Evolutionary conservation across 352 stramenopile species (phyloP).

Genomic region (Discostella stelligera): DNA sequence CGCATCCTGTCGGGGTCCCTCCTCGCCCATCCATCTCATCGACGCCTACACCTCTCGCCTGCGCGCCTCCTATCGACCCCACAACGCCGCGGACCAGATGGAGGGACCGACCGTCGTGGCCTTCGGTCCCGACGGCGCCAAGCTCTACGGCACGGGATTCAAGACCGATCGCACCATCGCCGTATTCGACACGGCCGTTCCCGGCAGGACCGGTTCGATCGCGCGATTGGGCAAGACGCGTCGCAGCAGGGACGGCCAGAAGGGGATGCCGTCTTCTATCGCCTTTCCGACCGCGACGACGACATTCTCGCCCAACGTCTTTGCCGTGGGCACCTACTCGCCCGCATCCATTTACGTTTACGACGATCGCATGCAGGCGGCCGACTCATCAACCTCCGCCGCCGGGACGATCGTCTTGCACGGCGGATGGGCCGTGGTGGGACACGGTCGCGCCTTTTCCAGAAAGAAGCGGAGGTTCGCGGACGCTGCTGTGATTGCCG

Average conservation of each 20-base stretch:
- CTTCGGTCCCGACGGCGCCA: conserved; percentile 54
- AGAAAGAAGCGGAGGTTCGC: conserved; percentile 58
- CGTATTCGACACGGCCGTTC: conserved; percentile 65
- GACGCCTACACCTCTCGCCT: conserved; percentile 72
- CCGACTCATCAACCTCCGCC: not conserved
- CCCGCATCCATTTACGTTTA: conserved; percentile 80
- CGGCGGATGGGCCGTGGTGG: conserved; percentile 47
- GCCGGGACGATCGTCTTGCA: conserved; percentile 44
- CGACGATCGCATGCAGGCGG: conserved; percentile 52
- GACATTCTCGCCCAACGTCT: conserved; percentile 41
- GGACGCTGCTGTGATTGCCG: not conserved
- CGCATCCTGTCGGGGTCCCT: conserved; percentile 22
- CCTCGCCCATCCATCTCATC: conserved; percentile 67
- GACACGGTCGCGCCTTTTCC: conserved; percentile 61
- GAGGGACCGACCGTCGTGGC: conserved; percentile 60
- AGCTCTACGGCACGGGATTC: conserved; percentile 65
- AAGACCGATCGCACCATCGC: conserved; percentile 65
- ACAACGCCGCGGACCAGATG: conserved; percentile 72
- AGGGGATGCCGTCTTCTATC: conserved; percentile 64
- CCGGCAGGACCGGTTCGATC: conserved; percentile 46
- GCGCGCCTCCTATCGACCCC: conserved; percentile 68
- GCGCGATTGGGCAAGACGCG: conserved; percentile 69
- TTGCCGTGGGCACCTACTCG: conserved; percentile 72
- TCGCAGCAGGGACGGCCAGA: conserved; percentile 70
- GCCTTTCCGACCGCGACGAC: no score